Base-by-base conservation (phyloP, 2,329 filamentous ascomycete species). In the Sclerotinia subarctica region DNA sequence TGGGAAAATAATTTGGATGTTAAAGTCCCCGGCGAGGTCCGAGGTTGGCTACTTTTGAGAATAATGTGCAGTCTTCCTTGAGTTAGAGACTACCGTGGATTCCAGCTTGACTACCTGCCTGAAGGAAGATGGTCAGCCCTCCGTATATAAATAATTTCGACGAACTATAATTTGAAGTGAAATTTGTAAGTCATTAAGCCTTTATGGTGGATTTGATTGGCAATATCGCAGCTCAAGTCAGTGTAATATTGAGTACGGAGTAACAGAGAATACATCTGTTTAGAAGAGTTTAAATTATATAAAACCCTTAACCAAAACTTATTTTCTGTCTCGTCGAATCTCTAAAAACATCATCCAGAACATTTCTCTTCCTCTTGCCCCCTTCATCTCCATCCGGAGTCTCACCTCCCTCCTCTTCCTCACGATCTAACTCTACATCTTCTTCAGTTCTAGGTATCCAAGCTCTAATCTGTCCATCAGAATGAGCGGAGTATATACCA, bases 391-490 rank as follows among this genome's bases (percentile, higher is more conserved):
- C 80, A n/a, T 77, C 78, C 35, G 57, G 68, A 7, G 77, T 75
- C 21, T 80, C 75, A 32, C 24, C 38, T 51, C 32, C 35, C 24
- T 42, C 49, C 24, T 80, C 78, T 4, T 82, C 81, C 17, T 82
- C 80, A 49, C 83, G 81, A 17, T 81, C 82, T 62, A 87, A 72
- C 72, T 85, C 77, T 72, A 86, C 79, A 46, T 80, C 81, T 5
- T 84, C 86, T 0, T 81, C 78, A 7, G 86, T 79, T 47, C 81
- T 81, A 2, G 92, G 90, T 73, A 84, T 83, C 93, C 94, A 97
- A 5, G 86, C 86, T 56, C 90, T 85, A 68, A 98, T 94, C 64
- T 89, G 90, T 0, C 94, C 94, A 76, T 97, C 93, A 3, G 89
- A 83, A 74, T 97, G 93, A 2, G 88, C 90, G 65, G 92, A 95